A percentile compares a stretch with the other conserved stretches of the same genome.
Conservation (phyloP, 345 rosid species). For the Erysimum cheiranthoides region DNA sequence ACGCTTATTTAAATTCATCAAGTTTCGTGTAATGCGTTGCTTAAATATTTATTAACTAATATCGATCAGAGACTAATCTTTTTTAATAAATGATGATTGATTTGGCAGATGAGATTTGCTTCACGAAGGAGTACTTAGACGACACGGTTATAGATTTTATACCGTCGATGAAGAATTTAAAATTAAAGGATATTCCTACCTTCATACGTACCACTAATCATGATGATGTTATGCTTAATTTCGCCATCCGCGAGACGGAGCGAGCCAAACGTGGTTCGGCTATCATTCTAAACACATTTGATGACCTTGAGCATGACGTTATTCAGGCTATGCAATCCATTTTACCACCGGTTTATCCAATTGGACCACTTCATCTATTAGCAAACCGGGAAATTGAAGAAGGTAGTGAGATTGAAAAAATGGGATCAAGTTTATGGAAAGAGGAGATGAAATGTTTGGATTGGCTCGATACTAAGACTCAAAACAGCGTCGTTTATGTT, state of each 20-base stretch:
- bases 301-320: conserved; percentile 51
- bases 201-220: conserved; percentile 56
- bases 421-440: conserved; percentile 62
- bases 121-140: conserved; percentile 62
- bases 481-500: conserved; percentile 60
- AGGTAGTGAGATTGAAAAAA: conserved; percentile 22
- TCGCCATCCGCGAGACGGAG: background rate
- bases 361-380: conserved; percentile 59
- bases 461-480: conserved; percentile 57
- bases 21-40: background rate
- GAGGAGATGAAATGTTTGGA: conserved; percentile 56
- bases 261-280: conserved; percentile 54
- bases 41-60: background rate
- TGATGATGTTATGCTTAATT: conserved; percentile 44
- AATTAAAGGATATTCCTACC: conserved; percentile 53
- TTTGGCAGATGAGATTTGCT: conserved; percentile 53
- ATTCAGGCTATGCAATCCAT: conserved; percentile 44
- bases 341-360: conserved; percentile 50
- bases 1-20: background rate
- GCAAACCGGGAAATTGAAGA: conserved; percentile 30
- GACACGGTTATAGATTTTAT: conserved; percentile 58
- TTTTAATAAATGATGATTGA: background rate
- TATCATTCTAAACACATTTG: conserved; percentile 57
- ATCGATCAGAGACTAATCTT: background rate
- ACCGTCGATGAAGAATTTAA: conserved; percentile 54